Evolutionary conservation across 2,329 filamentous ascomycete genomes (phyloP), one percentile per base, ranked within the genome.

Genomic region (Fusarium duplospermum): DNA sequence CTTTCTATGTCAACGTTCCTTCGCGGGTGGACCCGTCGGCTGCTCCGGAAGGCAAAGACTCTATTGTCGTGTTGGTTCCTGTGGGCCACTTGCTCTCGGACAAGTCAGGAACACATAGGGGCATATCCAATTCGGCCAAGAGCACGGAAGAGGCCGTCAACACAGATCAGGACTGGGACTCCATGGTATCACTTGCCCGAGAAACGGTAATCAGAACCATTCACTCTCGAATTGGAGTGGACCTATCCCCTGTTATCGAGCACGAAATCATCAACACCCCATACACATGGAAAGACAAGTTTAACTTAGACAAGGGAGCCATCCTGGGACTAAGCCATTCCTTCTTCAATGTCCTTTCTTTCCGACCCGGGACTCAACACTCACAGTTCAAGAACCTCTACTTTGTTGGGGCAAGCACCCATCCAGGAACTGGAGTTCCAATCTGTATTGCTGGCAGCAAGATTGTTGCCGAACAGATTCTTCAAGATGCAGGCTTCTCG

Each of bases 1-100:
- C 89, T 65, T 95, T 94, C 84, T 94, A 94, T 81, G 89, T 94
- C 81, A 94, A 94, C 78, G 92, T 94, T 0, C 93, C 93, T 0
- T 92, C 89, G 56, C 87, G 92, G 14, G 87, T 94, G 9, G 93
- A 94, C 73, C 84, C 89, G 0, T 87, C 87, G 0, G 93, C 93
- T 1, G 92, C 93, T 0, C 93, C 93, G 0, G 80, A 85, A 4
- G 90, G 88, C 1, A 88, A 88, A 74, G 93, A 95, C 77, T 85
- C 88, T 2, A 82, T 94, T 56, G 90, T 94, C 16, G 91, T 93
- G 2, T 86, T 94, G 7, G 92, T 94, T 0, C 93, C 93, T 0
- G 91, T 93, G 2, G 93, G 93, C 0, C 92, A 94, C 78, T 85
- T 94, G 2, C 36, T 76, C 0, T 74, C 71, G 0, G 74, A 76